Conservation (phyloP, 2,329 filamentous ascomycete species). For the Trichoderma sp. region DNA sequence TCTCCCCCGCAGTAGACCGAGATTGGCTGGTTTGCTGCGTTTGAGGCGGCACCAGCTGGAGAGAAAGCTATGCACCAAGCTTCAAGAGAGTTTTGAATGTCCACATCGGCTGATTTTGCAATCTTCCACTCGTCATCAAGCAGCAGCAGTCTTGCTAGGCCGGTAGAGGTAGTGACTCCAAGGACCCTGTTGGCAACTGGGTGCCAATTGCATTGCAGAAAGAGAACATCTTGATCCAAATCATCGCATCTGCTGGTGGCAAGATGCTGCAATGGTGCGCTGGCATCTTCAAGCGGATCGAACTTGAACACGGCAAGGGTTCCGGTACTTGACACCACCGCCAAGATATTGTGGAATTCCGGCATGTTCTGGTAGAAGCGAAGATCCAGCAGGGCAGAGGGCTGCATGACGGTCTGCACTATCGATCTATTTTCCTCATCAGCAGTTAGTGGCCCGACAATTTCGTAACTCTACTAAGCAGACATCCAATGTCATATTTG, state of each 20-base stretch:
- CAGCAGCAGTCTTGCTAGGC: constrained; percentile 59
- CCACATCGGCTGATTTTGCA: constrained; percentile 39
- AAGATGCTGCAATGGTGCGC: constrained; percentile 43
- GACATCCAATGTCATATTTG: not conserved
- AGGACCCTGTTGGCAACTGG: constrained; percentile 57
- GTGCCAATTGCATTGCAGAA: constrained; percentile 75
- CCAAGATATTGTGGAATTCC: constrained; percentile 57
- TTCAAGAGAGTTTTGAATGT: constrained; percentile 60
- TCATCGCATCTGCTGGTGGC: constrained; percentile 49
- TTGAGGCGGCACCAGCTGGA: constrained; percentile 31
- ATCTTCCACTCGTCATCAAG: constrained; percentile 47
- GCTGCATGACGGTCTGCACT: constrained; percentile 61
- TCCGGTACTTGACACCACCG: constrained; percentile 76
- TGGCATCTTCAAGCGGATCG: constrained; percentile 40
- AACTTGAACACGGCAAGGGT: constrained; percentile 65
- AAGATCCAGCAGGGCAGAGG: constrained; percentile 79
- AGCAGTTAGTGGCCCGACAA: not conserved
- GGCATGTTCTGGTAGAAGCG: constrained; percentile 66
- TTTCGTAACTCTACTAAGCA: not conserved
- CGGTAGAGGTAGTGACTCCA: constrained; percentile 71
- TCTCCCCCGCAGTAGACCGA: constrained; percentile 73
- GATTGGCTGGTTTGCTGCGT: constrained; percentile 29
- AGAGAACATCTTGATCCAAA: constrained; percentile 61
- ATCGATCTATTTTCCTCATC: constrained; percentile 25
- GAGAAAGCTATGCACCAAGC: constrained; percentile 73